A percentile compares a stretch with the other conserved stretches of the same genome.
phyloP scores from a whole-genome alignment of 148 eudicot genomes.

The Rhododendron simsii region DNA sequence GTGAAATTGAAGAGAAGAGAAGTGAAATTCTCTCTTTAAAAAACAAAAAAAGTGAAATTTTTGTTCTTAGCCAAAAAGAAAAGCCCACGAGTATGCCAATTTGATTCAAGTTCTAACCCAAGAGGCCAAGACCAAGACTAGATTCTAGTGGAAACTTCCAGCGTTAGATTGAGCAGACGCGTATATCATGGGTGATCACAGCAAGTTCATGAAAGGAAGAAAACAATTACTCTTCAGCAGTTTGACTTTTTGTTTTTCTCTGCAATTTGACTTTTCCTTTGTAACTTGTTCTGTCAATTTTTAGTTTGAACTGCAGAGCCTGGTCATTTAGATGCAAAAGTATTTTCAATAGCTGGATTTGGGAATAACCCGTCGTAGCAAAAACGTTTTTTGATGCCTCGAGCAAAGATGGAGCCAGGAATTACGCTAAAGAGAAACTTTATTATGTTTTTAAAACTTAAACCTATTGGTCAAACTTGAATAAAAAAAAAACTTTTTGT shows the following conservation, averaged over 20 bases:
- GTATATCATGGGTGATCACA: not conserved
- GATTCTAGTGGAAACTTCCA: not conserved
- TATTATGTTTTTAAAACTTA: too few relatives aligned
- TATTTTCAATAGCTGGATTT: not conserved
- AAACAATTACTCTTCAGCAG: not conserved
- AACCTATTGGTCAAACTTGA: too few relatives aligned
- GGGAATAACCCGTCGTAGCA: not conserved
- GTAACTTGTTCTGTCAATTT: not conserved
- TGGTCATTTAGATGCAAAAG: not conserved
- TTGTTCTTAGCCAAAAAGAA: not conserved
- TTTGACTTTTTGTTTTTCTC: not conserved
- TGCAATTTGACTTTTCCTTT: not conserved
- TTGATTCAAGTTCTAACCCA: not conserved
- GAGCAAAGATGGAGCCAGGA: not conserved
- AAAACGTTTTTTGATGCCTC: not conserved
- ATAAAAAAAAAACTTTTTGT: too few relatives aligned
- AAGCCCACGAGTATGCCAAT: not conserved
- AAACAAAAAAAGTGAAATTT: not conserved
- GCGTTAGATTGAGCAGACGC: not conserved
- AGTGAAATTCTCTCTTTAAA: too few relatives aligned
- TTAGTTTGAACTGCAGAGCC: not conserved
- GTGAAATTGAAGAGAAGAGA: too few relatives aligned
- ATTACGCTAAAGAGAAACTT: too few relatives aligned
- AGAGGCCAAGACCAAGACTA: not conserved
- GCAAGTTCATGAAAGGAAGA: not conserved